Evolutionary conservation across 768 basidiomycete species (phyloP), one percentile per base, ranked within the genome.

Genomic region (Cystobasidium ongulense): DNA sequence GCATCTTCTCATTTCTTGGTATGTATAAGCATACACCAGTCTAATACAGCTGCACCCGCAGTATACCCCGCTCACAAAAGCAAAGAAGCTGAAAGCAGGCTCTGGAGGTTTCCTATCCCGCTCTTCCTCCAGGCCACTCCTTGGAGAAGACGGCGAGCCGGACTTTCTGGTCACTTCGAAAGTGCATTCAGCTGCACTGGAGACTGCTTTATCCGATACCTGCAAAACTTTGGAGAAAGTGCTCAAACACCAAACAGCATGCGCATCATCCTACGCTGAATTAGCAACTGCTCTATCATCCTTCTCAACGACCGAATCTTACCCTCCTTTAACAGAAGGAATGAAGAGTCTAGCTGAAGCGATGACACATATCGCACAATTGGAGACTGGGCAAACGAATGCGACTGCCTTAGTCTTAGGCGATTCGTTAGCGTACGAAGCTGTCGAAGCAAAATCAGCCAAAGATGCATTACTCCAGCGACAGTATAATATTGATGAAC

Each of bases 351-450:
- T 94, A 53, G 94, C 94, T 8, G 84, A 94, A 73, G 85, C 87
- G 7, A 91, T 89, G 86, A 93, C 97, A 79, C 89, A 86, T 80
- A 81, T 94, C 18, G 88, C 91, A 1, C 93, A 94, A 79, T 85
- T 96, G 73, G 89, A 92, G 76, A 89, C 35, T 21, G 65, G 50
- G 1, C 74, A 84, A 83, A 88, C 91, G 36, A 90, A 92, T 75
- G 92, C 90, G 77, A 95, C 97, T 84, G 92, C 91, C 77, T 91
- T 98, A 33, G 89, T 97, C 52, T 82, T 99, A 31, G 94, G 93
- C n/a, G 96, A 99, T 81, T 89, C 92, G 0, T 83, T 98, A 65
- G 92, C 92, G 1, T 99, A 99, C 81, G 94, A 98, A 81, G 91
- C 93, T 23, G 85, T 94, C 83, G 98, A 99, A 79, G 92, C 96